Base-by-base conservation (phyloP, 148 eudicot species). In the Rhododendron simsii region DNA sequence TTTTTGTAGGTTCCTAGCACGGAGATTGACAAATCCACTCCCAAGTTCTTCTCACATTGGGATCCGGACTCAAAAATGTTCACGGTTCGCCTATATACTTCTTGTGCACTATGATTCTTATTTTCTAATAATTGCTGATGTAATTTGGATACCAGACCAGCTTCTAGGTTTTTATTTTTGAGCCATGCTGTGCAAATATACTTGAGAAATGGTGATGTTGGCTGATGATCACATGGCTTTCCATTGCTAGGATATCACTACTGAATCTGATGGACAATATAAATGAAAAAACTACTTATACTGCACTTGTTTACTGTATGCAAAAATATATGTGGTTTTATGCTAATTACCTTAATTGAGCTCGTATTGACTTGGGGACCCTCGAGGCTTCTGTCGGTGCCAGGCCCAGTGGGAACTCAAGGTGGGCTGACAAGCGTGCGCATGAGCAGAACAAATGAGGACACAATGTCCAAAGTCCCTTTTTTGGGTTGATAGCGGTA, bases 31-130 rank as follows among this genome's bases (percentile, higher is more conserved):
- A 97, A 97, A 87, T 94, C 99, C 82, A 95, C 98, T 61, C 91
- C 98, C 14, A 97, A 97, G 87, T 97, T 97, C 87, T 97, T 97
- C 91, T 95, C 99, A 33, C 99, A 97, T 85, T 95, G 99, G 98
- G 99, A 97, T 83, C 98, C 98, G 45, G 99, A 97, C 92, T 94
- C 99, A 47, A 95, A 97, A 88, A 97, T 94, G 98, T 97, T 97
- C 87, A 96, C 98, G 86, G 98, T 94, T 84, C 18, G 92, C 86
- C 81, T 80, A 3, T 82, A 11, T 7, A 44, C 28, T 84, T 57
- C 6, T 81, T 35, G 26, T 76, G 1, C 33, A 0, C 80, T 51
- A 33, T n/a, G 39, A 16, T 82, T 35, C 73, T 35, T 23, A 45
- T 30, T 44, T 5, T 84, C 86, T 51, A 21, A 18, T 85, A 33